Evolutionary conservation across 2,329 filamentous ascomycete genomes (phyloP).

Genomic region (Exophiala mesophila): DNA sequence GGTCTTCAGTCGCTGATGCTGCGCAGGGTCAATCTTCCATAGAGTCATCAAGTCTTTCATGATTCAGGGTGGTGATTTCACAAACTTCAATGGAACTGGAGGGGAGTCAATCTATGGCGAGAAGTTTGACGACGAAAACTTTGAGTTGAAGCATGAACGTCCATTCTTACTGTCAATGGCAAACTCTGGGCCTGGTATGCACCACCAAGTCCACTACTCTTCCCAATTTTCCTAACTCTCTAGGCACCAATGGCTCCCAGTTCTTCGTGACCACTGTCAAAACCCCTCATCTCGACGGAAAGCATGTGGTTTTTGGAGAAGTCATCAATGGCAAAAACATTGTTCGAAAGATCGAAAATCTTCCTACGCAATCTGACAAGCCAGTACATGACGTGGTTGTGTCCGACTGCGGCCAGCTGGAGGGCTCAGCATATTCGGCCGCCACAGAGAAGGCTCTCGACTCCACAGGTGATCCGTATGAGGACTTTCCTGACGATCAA

Average conservation of each 20-base stretch:
- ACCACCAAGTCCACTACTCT: constrained; percentile 12
- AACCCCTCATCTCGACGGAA: constrained; percentile 91
- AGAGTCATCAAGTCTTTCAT: constrained; percentile 98
- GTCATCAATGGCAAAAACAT: constrained; percentile 90
- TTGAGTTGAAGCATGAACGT: constrained; percentile 82
- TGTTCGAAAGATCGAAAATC: constrained; percentile 83
- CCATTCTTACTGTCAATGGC: constrained; percentile 97
- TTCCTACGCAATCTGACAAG: constrained; percentile 67
- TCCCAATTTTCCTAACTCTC: constrained; percentile 1
- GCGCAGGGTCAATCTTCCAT: constrained; percentile 83
- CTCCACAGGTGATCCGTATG: constrained; percentile 80
- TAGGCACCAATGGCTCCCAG: constrained; percentile 90
- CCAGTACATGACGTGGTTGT: constrained; percentile 75
- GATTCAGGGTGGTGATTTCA: constrained; percentile 98
- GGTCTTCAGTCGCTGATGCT: too few species aligned
- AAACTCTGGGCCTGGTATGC: constrained; percentile 82
- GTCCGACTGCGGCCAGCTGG: constrained; percentile 79
- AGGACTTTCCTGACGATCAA: constrained; percentile 88
- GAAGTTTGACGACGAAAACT: constrained; percentile 97
- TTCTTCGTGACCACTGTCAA: constrained; percentile 96
- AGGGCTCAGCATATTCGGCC: constrained; percentile 62
- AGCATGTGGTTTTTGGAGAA: constrained; percentile 96
- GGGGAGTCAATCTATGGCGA: constrained; percentile 96
- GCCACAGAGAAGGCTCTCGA: constrained; percentile 68
- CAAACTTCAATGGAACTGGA: constrained; percentile 85